Evolutionary conservation across 1,284 basidiomycete species (phyloP), one percentile per base, ranked within the genome.

Genomic region (Laetiporus sulphureus): DNA sequence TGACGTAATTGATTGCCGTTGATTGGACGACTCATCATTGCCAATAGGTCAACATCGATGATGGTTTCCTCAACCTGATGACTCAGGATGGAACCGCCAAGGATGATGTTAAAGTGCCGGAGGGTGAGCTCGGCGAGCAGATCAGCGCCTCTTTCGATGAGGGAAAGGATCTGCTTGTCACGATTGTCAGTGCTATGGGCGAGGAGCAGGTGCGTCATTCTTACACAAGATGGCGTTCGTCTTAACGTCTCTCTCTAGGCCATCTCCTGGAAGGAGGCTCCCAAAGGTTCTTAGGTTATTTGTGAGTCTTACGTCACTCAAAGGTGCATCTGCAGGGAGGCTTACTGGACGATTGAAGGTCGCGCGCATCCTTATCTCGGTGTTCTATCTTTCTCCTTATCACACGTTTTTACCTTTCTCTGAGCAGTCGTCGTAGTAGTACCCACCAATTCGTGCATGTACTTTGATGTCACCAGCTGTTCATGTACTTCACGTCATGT

Each of bases 31-130:
- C 25, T 13, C 25, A 27, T 27, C 7, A 27, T 30, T 18, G 22
- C 20, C 11, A 32, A 11, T 27, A 88, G 84, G 73, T 90, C 62
- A 84, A 92, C 73, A 77, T 92, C 53, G 84, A 90, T 53, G 91
- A 93, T 44, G 83, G 83, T 54, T 97, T 87, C 81, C 84, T 99
- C 61, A 97, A 94, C 79, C 79, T 99, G 62, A 89, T 99, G 89
- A 79, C 74, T 58, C 49, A 63, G 58, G 93, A 97, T 48, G 94
- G 93, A 50, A 61, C 61, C 57, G 30, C 87, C 61, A 99, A 99
- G 77, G 91, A 98, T 64, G 95, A 99, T 69, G 91, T 99, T 68
- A 88, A 84, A 65, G 67, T 97, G 54, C 96, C 95, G 41, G 94
- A 97, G 47, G 71, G 77, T 47, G 85, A 91, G 13, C 54, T 97